Conservation (phyloP, 1,284 basidiomycete genomes). For the Cryptococcus wingfieldii region DNA sequence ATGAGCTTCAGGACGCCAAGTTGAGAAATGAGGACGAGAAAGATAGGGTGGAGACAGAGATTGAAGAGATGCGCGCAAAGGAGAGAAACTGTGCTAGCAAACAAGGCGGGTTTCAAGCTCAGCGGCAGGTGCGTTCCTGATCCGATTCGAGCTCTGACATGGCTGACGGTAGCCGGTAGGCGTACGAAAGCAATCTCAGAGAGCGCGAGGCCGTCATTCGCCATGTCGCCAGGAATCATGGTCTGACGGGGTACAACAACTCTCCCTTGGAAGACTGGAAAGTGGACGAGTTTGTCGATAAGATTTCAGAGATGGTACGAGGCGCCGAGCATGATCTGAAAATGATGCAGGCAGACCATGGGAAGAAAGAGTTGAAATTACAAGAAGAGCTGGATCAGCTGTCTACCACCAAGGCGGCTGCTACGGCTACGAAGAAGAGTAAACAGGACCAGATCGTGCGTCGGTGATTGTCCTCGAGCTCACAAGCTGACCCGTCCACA, state of each 20-base stretch:
- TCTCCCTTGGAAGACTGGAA: constrained; percentile 39
- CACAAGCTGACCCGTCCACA: constrained; percentile 8
- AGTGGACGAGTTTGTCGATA: constrained; percentile 37
- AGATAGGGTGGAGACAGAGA: constrained; percentile 35
- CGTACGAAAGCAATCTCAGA: constrained; percentile 66
- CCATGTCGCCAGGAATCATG: constrained; percentile 63
- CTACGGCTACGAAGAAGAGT: constrained; percentile 36
- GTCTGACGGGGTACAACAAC: constrained; percentile 67
- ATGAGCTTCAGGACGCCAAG: constrained; percentile 31
- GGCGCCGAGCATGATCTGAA: constrained; percentile 39
- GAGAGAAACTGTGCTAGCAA: constrained; percentile 34
- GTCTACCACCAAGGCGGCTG: constrained; percentile 27
- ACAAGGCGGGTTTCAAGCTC: constrained; percentile 38
- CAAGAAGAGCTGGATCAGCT: constrained; percentile 40
- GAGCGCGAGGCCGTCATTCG: constrained; percentile 72
- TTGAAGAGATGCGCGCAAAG: constrained; percentile 32
- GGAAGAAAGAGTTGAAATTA: constrained; percentile 37
- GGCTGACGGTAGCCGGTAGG: constrained; percentile 50
- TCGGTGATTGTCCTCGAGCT: neutral
- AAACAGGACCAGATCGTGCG: constrained; percentile 63
- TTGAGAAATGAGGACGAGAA: constrained; percentile 33
- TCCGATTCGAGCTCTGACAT: neutral
- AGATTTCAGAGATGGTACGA: constrained; percentile 34
- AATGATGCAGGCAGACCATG: constrained; percentile 34
- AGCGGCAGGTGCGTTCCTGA: constrained; percentile 35